Evolutionary conservation across 768 basidiomycete species (phyloP).

Genomic region (Tulasnella sp.): DNA sequence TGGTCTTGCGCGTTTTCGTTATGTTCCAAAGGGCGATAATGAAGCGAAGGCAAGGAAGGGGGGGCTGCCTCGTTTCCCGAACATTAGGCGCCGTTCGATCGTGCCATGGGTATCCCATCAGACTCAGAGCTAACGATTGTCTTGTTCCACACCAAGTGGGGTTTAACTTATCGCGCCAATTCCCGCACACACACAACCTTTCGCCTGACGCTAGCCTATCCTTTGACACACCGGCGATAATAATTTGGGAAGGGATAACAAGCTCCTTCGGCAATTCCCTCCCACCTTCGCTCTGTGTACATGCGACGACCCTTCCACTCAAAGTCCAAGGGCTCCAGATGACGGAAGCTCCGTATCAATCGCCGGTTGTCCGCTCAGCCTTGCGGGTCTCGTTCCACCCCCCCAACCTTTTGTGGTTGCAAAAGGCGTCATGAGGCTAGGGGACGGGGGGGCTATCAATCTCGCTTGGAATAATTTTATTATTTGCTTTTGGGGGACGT

Average conservation of each 20-base stretch:
- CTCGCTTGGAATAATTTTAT: not conserved
- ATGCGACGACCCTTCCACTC: not conserved
- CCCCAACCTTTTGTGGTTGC: not conserved
- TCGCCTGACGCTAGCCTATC: constrained; percentile 16
- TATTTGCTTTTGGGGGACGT: not conserved
- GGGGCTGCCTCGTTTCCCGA: not conserved
- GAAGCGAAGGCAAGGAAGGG: not conserved
- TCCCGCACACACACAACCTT: not conserved
- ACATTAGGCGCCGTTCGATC: not conserved
- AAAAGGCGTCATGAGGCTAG: constrained; percentile 5
- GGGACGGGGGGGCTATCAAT: not conserved
- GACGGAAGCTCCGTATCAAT: constrained; percentile 18
- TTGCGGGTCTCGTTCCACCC: not conserved
- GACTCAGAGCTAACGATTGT: not conserved
- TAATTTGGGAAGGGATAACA: not conserved
- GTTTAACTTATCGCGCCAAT: not conserved
- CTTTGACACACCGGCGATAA: constrained; percentile 13
- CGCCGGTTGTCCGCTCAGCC: not conserved
- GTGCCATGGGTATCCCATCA: not conserved
- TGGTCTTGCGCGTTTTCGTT: not conserved
- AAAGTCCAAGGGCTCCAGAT: constrained; percentile 1
- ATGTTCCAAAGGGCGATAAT: not conserved
- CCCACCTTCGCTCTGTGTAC: not conserved
- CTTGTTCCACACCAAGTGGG: constrained; percentile 19
- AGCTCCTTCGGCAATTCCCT: constrained; percentile 13